A percentile compares a stretch with the other conserved stretches of the same genome.
phyloP scores from a whole-genome alignment of 441 rosid genomes.

The Gossypium schwendimanii region DNA sequence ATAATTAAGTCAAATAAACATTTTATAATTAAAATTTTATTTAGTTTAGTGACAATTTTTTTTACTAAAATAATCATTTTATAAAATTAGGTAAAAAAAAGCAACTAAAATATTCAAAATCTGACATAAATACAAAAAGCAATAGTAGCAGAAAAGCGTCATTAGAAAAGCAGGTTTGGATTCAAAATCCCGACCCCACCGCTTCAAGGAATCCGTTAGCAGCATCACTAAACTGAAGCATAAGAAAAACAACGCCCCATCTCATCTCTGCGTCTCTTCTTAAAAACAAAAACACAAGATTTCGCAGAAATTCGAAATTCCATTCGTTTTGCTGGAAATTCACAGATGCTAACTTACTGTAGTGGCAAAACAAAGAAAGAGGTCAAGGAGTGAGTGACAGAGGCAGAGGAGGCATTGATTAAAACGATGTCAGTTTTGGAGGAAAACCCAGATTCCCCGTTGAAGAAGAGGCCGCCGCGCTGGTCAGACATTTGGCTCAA shows the following conservation, averaged over 20 bases:
- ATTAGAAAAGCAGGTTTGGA: background rate
- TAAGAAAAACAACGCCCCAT: too few relatives aligned
- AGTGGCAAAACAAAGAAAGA: background rate
- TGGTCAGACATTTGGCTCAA: conserved; percentile 76
- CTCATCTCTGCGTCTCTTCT: too few relatives aligned
- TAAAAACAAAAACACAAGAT: background rate
- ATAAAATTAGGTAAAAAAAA: too few relatives aligned
- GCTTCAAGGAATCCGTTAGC: conserved; percentile 25
- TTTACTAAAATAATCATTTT: too few relatives aligned
- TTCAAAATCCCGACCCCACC: conserved; percentile 12
- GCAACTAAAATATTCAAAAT: background rate
- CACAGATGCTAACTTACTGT: background rate
- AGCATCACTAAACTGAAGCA: background rate
- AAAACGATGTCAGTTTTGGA: conserved; percentile 40
- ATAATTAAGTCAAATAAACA: too few relatives aligned
- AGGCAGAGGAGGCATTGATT: background rate
- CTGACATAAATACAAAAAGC: background rate
- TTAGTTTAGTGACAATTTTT: too few relatives aligned
- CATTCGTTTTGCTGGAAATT: background rate
- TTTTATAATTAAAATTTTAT: too few relatives aligned
- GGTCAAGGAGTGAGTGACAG: background rate
- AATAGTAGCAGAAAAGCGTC: background rate
- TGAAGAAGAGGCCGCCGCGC: conserved; percentile 41
- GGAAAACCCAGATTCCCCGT: conserved; percentile 33
- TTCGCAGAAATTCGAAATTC: background rate